Base-by-base conservation (phyloP, 192 early-diverging fungal species). In the Podochytrium sp. region DNA sequence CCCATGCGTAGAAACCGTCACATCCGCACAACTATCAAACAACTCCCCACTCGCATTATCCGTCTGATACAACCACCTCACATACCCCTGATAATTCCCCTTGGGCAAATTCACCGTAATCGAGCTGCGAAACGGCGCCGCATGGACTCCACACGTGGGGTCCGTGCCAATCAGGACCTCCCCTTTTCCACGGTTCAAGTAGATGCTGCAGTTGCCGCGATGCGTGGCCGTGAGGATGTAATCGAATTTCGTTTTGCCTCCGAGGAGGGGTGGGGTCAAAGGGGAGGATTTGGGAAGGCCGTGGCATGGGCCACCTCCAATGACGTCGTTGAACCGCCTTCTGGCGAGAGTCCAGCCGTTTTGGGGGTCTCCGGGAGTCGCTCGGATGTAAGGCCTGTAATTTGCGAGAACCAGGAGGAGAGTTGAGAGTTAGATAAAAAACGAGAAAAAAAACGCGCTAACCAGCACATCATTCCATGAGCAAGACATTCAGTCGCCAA, bases 311-410 rank as follows among this genome's bases (percentile, higher is more conserved):
- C 40, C 40, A 27, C 63, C 42, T 20, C 40, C 42, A 25, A 35
- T 12, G 14, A 27, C 18, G 41, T 65, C 63, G 30, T 65, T 65
- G n/a, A 12, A 47, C 16, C 63, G 32, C 5, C 63, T 10, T 14
- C 38, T 38, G 10, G 63, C 43, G 0, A 30, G 29, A 25, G 41
- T 47, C 63, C 63, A 65, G 18, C 63, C 63, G n/a, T 47, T 41
- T 30, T 47, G 40, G 5, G 35, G 23, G 63, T 65, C 63, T 18
- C 63, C 63, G n/a, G 63, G 42, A 4, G 25, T 5, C 7, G 35
- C 63, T 23, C 63, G 63, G 23, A 65, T 65, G 63, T 65, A 65
- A 23, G 63, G 63, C 63, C 63, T 34, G n/a, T n/a, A n/a, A n/a
- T n/a, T n/a, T n/a, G n/a, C n/a, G n/a, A n/a, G n/a, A n/a, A n/a